A percentile compares a stretch with the other conserved stretches of the same genome.
Evolutionary conservation across 768 basidiomycete species (phyloP).

Genomic region (Lactarius hatsudake): DNA sequence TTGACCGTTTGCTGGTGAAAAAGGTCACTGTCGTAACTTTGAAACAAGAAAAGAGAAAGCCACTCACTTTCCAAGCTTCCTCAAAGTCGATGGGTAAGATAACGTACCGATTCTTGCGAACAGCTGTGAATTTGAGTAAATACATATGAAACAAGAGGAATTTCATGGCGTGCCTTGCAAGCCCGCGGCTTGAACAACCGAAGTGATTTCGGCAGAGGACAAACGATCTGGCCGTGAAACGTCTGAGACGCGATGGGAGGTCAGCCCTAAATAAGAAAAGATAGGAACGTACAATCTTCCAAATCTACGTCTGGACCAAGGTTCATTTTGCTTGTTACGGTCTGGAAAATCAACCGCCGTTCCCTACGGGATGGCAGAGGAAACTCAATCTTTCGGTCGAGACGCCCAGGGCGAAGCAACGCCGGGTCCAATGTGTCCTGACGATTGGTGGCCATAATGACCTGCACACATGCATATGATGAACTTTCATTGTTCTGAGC

Average conservation of each 20-base stretch:
- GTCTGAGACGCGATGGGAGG: constrained; percentile 48
- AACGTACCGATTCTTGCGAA: constrained; percentile 97
- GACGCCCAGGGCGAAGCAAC: constrained; percentile 91
- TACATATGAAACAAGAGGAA: neutral
- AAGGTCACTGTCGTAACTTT: constrained; percentile 32
- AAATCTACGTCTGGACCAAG: constrained; percentile 95
- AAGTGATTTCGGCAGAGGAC: constrained; percentile 93
- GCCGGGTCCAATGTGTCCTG: constrained; percentile 98
- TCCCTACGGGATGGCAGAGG: constrained; percentile 92
- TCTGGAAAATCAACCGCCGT: constrained; percentile 97
- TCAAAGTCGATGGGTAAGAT: constrained; percentile 97
- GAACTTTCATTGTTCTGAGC: neutral
- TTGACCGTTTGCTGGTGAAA: constrained; percentile 87
- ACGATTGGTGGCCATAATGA: constrained; percentile 99
- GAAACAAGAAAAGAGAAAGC: constrained; percentile 51
- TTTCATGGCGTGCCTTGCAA: constrained; percentile 66
- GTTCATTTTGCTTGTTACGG: constrained; percentile 96
- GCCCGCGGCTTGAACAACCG: constrained; percentile 95
- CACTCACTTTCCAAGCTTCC: constrained; percentile 97
- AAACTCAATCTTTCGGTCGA: constrained; percentile 99
- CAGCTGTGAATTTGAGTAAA: constrained; percentile 51
- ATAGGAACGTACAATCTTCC: constrained; percentile 74
- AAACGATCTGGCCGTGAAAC: constrained; percentile 95
- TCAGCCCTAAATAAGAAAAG: neutral
- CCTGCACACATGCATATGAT: constrained; percentile 47